Conservation (phyloP, 345 rosid genomes). For the Camelina sativa region DNA sequence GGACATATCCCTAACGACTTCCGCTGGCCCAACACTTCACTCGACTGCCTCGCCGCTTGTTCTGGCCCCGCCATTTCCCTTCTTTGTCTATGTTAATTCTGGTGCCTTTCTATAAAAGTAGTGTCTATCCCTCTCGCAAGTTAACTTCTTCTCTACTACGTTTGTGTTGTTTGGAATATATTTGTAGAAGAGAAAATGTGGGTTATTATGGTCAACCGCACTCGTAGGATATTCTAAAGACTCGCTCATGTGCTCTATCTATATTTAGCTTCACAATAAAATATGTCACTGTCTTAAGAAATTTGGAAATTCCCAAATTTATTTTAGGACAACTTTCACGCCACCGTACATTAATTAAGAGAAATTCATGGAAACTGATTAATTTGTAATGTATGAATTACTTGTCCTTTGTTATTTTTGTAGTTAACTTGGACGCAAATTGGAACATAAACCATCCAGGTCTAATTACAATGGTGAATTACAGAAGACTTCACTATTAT, state of each 20-base stretch:
- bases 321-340: neutral
- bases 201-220: slow-evolving; percentile 24
- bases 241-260: slow-evolving; percentile 33
- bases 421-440: neutral
- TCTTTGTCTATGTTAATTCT: neutral
- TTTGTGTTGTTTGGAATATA: slow-evolving; percentile 26
- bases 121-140: slow-evolving; percentile 3
- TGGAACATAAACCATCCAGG: neutral
- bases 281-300: neutral
- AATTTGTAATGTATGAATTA: neutral
- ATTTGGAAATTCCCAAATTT: neutral
- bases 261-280: slow-evolving; percentile 12
- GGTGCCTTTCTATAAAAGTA: neutral
- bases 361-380: slow-evolving; percentile 1
- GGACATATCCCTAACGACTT: slow-evolving; percentile 45
- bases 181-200: slow-evolving; percentile 39
- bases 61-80: slow-evolving; percentile 44
- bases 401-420: neutral
- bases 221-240: slow-evolving; percentile 39
- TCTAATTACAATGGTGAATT: too few relatives aligned
- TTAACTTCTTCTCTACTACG: neutral
- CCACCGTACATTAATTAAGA: neutral
- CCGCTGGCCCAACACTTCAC: slow-evolving; percentile 45
- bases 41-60: slow-evolving; percentile 45
- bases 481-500: too few relatives aligned